phyloP scores from a whole-genome alignment of 345 rosid genomes.

The Angophora floribunda region DNA sequence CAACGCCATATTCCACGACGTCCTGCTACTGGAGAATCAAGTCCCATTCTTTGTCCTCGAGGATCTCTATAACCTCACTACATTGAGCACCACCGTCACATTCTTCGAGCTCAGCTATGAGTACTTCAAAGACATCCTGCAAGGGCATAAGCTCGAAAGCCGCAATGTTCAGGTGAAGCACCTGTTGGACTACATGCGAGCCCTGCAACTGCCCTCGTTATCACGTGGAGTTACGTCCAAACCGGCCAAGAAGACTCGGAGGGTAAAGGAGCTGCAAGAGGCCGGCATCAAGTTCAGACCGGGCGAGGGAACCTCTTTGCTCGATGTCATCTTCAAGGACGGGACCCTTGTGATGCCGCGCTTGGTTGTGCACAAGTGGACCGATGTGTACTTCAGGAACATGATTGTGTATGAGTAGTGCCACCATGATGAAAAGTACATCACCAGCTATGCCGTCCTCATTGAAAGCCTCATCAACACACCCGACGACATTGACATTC shows the following conservation, averaged over 20 bases:
- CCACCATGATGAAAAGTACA: not conserved
- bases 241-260: not conserved
- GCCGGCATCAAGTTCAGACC: not conserved
- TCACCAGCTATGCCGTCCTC: not conserved
- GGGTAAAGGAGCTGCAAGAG: not conserved
- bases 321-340: not conserved
- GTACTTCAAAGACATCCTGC: not conserved
- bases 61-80: not conserved
- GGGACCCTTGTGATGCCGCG: not conserved
- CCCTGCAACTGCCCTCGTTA: not conserved
- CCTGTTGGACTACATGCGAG: not conserved
- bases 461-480: not conserved
- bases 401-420: slow-evolving; percentile 14
- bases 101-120: not conserved
- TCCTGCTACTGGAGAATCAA: not conserved
- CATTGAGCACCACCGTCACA: not conserved
- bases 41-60: not conserved
- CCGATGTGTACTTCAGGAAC: slow-evolving; percentile 8
- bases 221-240: not conserved
- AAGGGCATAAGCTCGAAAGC: not conserved
- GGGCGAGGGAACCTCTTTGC: not conserved
- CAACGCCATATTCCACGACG: not conserved
- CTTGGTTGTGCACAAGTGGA: not conserved
- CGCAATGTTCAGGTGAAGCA: not conserved
- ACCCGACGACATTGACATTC: not conserved